Conservation (phyloP, 805 yeast species). For the Candida rishiriensis region DNA sequence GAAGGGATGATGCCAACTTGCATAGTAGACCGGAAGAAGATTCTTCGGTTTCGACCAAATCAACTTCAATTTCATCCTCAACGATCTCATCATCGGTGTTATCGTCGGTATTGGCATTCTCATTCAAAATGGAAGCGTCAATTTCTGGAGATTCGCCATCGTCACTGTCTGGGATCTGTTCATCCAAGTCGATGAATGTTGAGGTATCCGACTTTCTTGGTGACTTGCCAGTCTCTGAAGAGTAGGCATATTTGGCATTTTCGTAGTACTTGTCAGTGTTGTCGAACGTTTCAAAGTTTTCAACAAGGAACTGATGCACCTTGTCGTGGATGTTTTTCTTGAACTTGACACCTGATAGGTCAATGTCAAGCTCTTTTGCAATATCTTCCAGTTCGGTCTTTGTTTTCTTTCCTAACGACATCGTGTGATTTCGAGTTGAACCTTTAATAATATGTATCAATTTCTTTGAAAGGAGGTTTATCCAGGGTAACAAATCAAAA, state of each 20-base stretch:
- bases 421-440: background rate
- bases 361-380: conserved; percentile 26
- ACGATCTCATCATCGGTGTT: no score
- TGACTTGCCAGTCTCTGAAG: conserved; percentile 5
- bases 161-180: conserved; percentile 7
- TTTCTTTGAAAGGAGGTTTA: background rate
- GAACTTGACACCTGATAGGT: conserved; percentile 19
- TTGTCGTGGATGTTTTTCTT: conserved; percentile 26
- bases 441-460: background rate
- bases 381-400: conserved; percentile 28
- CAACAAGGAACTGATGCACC: conserved; percentile 18
- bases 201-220: conserved; percentile 2
- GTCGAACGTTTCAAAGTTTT: conserved; percentile 18
- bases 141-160: conserved; percentile 13
- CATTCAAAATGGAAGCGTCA: background rate
- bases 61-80: conserved; percentile 9
- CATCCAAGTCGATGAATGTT: background rate
- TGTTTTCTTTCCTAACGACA: conserved; percentile 27
- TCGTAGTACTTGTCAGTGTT: conserved; percentile 26
- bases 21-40: conserved; percentile 5
- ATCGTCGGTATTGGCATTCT: no score
- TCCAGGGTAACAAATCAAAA: background rate
- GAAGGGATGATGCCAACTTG: conserved; percentile 2
- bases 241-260: conserved; percentile 14
- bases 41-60: conserved; percentile 33